Evolutionary conservation across 768 basidiomycete species (phyloP).

Genomic region (Lentinus tigrinus): DNA sequence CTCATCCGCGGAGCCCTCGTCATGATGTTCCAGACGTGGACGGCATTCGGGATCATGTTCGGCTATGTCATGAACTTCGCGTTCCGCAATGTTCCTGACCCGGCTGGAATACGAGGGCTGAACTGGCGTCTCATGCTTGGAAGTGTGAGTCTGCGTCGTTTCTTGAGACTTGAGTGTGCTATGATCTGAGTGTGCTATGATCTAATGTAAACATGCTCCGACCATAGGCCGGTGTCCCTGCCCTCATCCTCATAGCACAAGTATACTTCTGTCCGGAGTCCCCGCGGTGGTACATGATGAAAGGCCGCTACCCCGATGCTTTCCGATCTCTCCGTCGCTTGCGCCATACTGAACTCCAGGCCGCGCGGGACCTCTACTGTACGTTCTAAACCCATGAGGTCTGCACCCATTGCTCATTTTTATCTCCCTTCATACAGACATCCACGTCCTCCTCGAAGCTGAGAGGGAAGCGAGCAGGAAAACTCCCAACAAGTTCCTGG

Average conservation of each 20-base stretch:
- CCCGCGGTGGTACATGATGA: conserved; percentile 82
- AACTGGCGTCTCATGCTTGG: conserved; percentile 81
- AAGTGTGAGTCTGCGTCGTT: conserved; percentile 50
- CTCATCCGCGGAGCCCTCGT: conserved; percentile 1
- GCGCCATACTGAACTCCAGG: conserved; percentile 65
- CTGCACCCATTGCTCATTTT: no score
- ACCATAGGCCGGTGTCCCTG: conserved; percentile 41
- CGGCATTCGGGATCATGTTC: conserved; percentile 77
- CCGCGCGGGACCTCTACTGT: conserved; percentile 34
- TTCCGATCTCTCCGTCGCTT: conserved; percentile 59
- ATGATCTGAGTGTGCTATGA: no score
- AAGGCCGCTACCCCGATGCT: conserved; percentile 66
- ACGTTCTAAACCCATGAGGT: no score
- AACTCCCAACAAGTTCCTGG: conserved; percentile 44
- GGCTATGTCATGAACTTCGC: conserved; percentile 65
- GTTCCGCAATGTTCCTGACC: conserved; percentile 51
- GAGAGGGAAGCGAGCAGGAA: conserved; percentile 55
- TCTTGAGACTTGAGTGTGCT: no score
- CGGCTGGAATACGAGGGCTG: conserved; percentile 49
- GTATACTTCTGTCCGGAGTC: conserved; percentile 59
- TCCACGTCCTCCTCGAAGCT: conserved; percentile 62
- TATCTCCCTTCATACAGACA: no score
- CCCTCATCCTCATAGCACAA: conserved; percentile 34
- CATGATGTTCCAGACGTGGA: conserved; percentile 62
- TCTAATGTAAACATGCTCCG: no score